A percentile compares a stretch with the other conserved stretches of the same genome.
These are phyloP conservation scores for Pseudomassariella vexata DNA, from an alignment of 2,329 filamentous ascomycete genomes.

Conservation along the genomic window DNA sequence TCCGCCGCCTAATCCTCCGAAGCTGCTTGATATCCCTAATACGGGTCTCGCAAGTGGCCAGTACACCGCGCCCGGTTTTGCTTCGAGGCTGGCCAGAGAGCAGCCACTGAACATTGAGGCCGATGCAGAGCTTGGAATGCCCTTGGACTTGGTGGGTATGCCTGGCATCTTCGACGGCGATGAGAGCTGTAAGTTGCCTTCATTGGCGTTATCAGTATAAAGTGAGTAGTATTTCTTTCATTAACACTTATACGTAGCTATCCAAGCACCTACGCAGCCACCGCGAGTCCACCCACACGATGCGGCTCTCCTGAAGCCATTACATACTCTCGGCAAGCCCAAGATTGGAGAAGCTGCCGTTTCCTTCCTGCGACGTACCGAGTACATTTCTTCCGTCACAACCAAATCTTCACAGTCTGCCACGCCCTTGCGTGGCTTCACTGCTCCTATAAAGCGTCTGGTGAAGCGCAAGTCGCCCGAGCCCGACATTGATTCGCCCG, in stretches of 20 bases:
- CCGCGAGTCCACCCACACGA: constrained; percentile 78
- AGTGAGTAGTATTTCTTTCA: neutral
- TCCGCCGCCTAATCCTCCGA: constrained; percentile 88
- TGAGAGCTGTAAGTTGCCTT: constrained; percentile 69
- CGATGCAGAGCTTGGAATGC: constrained; percentile 97
- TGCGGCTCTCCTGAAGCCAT: constrained; percentile 75
- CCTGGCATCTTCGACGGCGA: constrained; percentile 93
- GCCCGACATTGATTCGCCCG: constrained; percentile 55
- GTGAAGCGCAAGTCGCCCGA: constrained; percentile 50
- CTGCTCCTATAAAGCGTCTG: constrained; percentile 32
- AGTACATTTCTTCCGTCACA: constrained; percentile 74
- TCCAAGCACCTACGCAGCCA: constrained; percentile 69
- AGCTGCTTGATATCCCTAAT: constrained; percentile 94
- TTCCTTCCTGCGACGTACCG: constrained; percentile 90
- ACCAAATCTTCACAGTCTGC: constrained; percentile 44
- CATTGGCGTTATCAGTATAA: constrained; percentile 10
- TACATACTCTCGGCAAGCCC: constrained; percentile 79
- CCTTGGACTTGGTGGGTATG: constrained; percentile 89
- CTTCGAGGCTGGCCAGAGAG: constrained; percentile 80
- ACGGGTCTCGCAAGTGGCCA: constrained; percentile 80
- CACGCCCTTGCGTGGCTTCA: constrained; percentile 44
- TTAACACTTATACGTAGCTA: constrained; percentile 51
- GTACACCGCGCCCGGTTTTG: constrained; percentile 87
- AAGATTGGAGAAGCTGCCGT: constrained; percentile 71
- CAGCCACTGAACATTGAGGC: constrained; percentile 95